Base-by-base conservation (phyloP, 192 early-diverging fungal species). In the Endogone sp. region DNA sequence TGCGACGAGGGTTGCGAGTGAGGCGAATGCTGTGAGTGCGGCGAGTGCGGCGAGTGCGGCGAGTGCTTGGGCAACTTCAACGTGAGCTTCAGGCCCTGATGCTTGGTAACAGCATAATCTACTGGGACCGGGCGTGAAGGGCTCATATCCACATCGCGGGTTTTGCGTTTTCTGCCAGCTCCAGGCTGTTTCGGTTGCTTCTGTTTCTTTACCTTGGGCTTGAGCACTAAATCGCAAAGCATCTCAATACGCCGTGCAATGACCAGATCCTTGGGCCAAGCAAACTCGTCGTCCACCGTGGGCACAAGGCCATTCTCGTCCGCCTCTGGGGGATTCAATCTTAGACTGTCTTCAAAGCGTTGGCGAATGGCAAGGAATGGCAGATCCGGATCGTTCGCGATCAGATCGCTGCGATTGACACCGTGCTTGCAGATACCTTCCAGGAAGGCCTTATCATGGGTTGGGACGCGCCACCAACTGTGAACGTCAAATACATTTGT, bases 391-490 rank as follows among this genome's bases (percentile, higher is more conserved):
- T 87, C 91, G 54, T 83, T 81, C 2, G 90, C 76, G 62, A 92
- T 84, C 22, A 91, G 64, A 70, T 94, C 92, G 55, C 75, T 79
- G 27, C 90, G 82, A 49, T 81, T 83, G 29, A 88, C 73, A 23
- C 92, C 92, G 74, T 88, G 90, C 65, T 85, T 86, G 31, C 85
- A 85, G 60, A 94, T 81, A 16, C 86, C 92, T 62, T 80, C 76
- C 62, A 94, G 70, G 62, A 93, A 88, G 25, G 81, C 83, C 27
- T 74, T 73, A 64, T 94, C 92, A 63, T 91, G 85, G 13, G 82
- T 77, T 20, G 85, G 80, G 37, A 86, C 77, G 29, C 76, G 78
- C 92, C 92, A 94, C 92, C 92, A 94, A 37, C 85, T 90, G 44
- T 9, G 65, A 60, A 60, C 3, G 24, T 21, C 21, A 0, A 62